phyloP scores from a whole-genome alignment of 2,329 filamentous ascomycete genomes.

The Pseudocercospora fijiensis region DNA sequence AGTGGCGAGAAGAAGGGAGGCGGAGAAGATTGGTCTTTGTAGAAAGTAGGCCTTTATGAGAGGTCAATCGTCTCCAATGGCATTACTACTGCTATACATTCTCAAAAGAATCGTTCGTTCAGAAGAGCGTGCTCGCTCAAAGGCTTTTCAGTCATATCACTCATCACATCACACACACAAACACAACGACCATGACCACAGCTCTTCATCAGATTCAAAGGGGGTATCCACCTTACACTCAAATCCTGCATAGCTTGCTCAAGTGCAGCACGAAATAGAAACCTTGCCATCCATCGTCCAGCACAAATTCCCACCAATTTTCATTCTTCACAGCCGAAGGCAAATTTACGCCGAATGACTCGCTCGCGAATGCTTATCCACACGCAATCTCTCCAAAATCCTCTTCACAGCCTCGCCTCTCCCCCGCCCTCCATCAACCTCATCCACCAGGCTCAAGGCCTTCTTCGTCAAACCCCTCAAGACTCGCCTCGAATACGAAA shows the following conservation, averaged over 20 bases:
- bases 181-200: neutral
- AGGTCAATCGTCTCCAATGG: neutral
- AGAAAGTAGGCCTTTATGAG: neutral
- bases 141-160: conserved; percentile 2
- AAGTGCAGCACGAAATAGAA: neutral
- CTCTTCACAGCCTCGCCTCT: conserved; percentile 39
- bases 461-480: conserved; percentile 47
- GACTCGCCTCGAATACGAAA: conserved; percentile 74
- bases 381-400: conserved; percentile 44
- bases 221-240: neutral
- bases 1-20: neutral
- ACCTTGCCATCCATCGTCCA: neutral
- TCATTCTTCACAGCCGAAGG: neutral
- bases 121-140: neutral
- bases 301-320: neutral
- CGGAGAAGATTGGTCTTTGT: neutral
- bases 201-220: neutral
- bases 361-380: conserved; percentile 32
- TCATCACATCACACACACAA: neutral
- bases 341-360: conserved; percentile 7
- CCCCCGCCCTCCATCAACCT: conserved; percentile 40
- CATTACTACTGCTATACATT: neutral
- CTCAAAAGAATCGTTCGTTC: neutral
- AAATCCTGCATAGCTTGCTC: neutral
- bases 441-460: conserved; percentile 45